Base-by-base conservation (phyloP, 177 flowering plant genomes). In the Tripterygium wilfordii region DNA sequence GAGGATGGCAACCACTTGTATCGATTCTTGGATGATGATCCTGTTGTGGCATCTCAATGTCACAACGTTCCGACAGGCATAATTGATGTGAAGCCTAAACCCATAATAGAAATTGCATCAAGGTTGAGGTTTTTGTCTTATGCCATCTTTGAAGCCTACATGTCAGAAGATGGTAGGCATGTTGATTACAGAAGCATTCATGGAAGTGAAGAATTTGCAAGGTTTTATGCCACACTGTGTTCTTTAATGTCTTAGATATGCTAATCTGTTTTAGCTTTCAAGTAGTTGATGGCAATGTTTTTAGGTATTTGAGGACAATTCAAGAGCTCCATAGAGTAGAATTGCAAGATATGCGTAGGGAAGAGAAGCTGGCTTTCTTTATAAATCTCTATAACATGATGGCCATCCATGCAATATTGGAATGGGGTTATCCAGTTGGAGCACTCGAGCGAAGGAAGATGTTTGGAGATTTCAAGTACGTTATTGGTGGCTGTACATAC, bases 301-400 rank as follows among this genome's bases (percentile, higher is more conserved):
- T 3, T 48, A 88, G 97, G 74, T 89, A 86, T 53, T 57, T 83
- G 74, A 82, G 92, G 66, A 67, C 65, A 29, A 61, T 77, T 25
- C 88, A 86, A 68, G 95, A 83, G 69, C 97, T 89, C 32, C 97
- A 85, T 29, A 71, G 97, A 58, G 89, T 83, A 33, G 89, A 88
- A 44, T 20, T 85, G 49, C 58, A 61, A 41, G 77, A 71, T 32
- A 58, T 82, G 60, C 16, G 78, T n/a, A 69, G 85, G 66, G 95
- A 88, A 51, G 97, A 86, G 69, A 85, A 70, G 50, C 75, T 88
- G 45, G 79, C 92, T 14, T 88, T 88, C 56, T 88, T 86, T 47
- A 75, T 86, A 50, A 88, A 88, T 63, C 85, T 88, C 16, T 80
- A 81, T 59, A 88, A 88, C 56, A 75, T 80, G 87, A 88, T 88